Conservation (phyloP, 768 basidiomycete genomes). For the Lactarius akahatsu region DNA sequence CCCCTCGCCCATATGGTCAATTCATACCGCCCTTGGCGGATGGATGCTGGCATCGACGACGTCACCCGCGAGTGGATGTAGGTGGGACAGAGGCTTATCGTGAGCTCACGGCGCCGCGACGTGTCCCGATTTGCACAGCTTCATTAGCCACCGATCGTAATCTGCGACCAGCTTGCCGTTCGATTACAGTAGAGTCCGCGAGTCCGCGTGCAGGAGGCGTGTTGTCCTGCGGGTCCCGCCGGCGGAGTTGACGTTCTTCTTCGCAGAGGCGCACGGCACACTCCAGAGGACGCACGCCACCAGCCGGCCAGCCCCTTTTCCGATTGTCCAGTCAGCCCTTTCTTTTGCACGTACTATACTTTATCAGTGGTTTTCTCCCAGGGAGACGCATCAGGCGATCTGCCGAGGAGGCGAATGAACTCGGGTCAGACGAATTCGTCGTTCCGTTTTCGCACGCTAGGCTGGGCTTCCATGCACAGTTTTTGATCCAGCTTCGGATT, state of each 20-base stretch:
- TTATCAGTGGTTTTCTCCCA: background rate
- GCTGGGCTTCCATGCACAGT: background rate
- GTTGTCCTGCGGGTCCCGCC: background rate
- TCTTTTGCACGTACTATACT: too few species aligned
- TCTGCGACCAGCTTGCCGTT: background rate
- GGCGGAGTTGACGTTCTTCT: background rate
- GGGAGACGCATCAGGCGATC: background rate
- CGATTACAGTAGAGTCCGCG: background rate
- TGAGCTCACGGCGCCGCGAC: background rate
- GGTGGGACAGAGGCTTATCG: too few species aligned
- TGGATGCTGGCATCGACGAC: background rate
- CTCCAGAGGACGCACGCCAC: background rate
- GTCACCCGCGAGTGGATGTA: background rate
- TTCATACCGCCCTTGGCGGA: background rate
- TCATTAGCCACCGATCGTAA: slow-evolving; percentile 24
- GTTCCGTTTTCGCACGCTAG: background rate
- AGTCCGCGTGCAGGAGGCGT: background rate
- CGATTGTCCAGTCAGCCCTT: too few species aligned
- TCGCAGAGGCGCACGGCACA: background rate
- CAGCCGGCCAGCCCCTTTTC: background rate
- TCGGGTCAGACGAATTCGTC: background rate
- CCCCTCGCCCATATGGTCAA: background rate
- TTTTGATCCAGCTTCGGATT: background rate
- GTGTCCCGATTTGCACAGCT: slow-evolving; percentile 18
- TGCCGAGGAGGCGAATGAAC: background rate